Evolutionary conservation across 2,329 filamentous ascomycete genomes (phyloP), one percentile per base, ranked within the genome.

Genomic region (Teratosphaeria viscida): DNA sequence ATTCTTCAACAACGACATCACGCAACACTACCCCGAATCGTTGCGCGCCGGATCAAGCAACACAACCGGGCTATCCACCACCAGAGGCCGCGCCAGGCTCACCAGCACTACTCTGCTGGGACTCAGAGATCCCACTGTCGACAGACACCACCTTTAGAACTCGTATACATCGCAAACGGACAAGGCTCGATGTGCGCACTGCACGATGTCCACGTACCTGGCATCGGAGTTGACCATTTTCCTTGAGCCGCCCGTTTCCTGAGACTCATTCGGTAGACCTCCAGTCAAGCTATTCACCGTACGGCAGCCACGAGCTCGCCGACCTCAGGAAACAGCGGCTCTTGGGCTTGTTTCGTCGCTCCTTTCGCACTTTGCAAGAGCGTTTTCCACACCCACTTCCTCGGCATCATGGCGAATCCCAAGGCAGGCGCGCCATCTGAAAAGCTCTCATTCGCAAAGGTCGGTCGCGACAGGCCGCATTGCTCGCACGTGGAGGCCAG

Each of bases 191-290:
- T 78, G 77, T 78, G 76, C 73, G 70, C 71, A 68, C 67, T 74
- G 75, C 76, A 79, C 71, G 72, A 80, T 80, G 78, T 77, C 74
- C 76, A 77, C 70, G 71, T 72, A 68, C 72, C 71, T 74, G 73
- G 75, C 74, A 70, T 66, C 74, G 72, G 70, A 72, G 69, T 74
- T 74, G 72, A 75, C 73, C 68, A 77, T 70, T 71, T 73, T 79
- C 78, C 78, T 80, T 80, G 77, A 79, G 75, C 75, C 77, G 71
- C 76, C 77, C 63, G 74, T 73, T 70, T 72, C 71, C 67, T 73
- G 71, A 73, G 64, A 61, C 61, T 60, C 61, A 57, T 64, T 66
- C 66, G 65, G 66, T 68, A 65, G 65, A 70, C 66, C 63, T 66
- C 58, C 62, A 66, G 56, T 57, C 57, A 64, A 60, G 55, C 58